Evolutionary conservation across 2,329 filamentous ascomycete genomes (phyloP).

Genomic region (Colletotrichum limetticola): DNA sequence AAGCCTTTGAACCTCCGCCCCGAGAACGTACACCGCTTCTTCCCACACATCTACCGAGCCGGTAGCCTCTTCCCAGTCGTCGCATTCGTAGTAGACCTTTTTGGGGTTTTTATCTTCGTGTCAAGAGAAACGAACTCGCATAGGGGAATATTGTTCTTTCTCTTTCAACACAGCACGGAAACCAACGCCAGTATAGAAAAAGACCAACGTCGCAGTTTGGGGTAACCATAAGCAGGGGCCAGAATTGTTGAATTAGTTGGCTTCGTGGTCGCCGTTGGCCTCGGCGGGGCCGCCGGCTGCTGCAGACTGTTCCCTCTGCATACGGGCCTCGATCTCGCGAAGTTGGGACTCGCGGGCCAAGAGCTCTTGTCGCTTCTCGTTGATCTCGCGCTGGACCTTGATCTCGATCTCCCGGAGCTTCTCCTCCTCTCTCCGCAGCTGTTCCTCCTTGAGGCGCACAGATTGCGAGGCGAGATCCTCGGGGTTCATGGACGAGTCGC

Average conservation of each 20-base stretch:
- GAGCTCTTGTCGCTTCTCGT: conserved; percentile 99
- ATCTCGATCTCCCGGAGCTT: conserved; percentile 99
- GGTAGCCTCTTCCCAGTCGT: conserved; percentile 35
- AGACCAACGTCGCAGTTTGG: conserved; percentile 55
- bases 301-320: conserved; percentile 85
- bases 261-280: conserved; percentile 66
- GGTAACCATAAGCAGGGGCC: conserved; percentile 37
- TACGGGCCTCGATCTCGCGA: conserved; percentile 97
- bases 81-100: conserved; percentile 38
- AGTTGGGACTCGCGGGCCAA: conserved; percentile 97
- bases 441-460: conserved; percentile 98
- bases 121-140: conserved; percentile 50
- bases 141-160: conserved; percentile 56
- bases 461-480: conserved; percentile 97
- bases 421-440: conserved; percentile 98
- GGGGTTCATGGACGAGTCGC: conserved; percentile 94
- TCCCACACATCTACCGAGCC: conserved; percentile 32
- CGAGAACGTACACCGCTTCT: conserved; percentile 25
- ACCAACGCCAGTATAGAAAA: conserved; percentile 61
- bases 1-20: conserved; percentile 18
- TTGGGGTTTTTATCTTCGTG: conserved; percentile 44
- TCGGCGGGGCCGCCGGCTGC: conserved; percentile 53
- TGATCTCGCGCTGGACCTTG: conserved; percentile 99
- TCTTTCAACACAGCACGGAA: conserved; percentile 54
- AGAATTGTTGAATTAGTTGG: conserved; percentile 51